phyloP scores from a whole-genome alignment of 2,329 filamentous ascomycete genomes.

The Diaporthe helianthi region DNA sequence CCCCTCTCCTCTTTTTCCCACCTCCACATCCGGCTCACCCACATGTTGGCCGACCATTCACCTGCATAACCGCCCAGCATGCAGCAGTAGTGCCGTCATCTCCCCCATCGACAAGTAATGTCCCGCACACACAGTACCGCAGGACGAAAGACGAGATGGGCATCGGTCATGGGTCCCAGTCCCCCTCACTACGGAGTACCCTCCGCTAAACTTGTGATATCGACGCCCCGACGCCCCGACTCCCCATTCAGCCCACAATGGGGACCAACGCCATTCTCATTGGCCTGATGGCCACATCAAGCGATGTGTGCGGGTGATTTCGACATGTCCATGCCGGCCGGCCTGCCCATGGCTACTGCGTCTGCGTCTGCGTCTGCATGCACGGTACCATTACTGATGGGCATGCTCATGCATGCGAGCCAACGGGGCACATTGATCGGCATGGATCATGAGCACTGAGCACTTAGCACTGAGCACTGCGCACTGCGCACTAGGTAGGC shows the following conservation, averaged over 20 bases:
- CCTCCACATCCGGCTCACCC: conserved; percentile 21
- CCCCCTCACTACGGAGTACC: conserved; percentile 1
- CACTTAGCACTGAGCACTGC: too few species aligned
- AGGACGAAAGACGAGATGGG: conserved; percentile 7
- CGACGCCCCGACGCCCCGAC: conserved; percentile 36
- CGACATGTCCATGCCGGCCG: conserved; percentile 30
- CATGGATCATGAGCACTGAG: conserved; percentile 27
- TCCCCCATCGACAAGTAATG: conserved; percentile 22
- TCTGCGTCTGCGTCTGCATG: not conserved
- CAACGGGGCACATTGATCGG: conserved; percentile 31
- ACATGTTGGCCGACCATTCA: conserved; percentile 38
- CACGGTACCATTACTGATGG: not conserved
- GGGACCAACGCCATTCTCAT: conserved; percentile 35
- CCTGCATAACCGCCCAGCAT: conserved; percentile 51
- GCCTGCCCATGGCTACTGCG: not conserved
- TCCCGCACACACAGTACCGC: conserved; percentile 8
- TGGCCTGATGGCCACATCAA: conserved; percentile 38
- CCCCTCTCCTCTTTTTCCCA: conserved; percentile 20
- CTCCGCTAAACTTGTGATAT: conserved; percentile 37
- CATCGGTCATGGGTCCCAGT: conserved; percentile 11
- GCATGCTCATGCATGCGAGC: conserved; percentile 28
- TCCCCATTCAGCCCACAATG: conserved; percentile 32
- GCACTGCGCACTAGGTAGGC: too few species aligned
- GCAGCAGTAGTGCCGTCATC: conserved; percentile 46
- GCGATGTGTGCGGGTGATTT: conserved; percentile 34